Percentiles rank a stretch among this genome's conserved stretches.
Conservation (phyloP, 192 early-diverging fungal species). For the Cetraspora pellucida region DNA sequence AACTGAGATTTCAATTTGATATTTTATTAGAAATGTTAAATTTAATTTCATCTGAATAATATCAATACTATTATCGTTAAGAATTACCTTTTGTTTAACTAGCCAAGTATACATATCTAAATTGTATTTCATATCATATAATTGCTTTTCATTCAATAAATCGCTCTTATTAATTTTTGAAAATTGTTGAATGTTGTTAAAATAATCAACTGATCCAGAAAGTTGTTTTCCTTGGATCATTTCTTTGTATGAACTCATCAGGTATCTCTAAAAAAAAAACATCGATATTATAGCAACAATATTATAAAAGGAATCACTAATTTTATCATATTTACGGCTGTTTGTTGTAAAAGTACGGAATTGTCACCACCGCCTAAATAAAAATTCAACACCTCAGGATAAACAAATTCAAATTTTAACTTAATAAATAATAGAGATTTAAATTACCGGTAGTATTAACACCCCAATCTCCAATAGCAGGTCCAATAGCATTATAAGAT, state of each 20-base stretch:
- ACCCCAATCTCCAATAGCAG: slow-evolving; percentile 61
- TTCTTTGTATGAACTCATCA: slow-evolving; percentile 34
- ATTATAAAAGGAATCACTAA: neutral
- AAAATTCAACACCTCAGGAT: neutral
- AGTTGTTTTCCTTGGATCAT: slow-evolving; percentile 40
- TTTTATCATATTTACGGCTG: slow-evolving; percentile 41
- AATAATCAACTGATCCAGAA: slow-evolving; percentile 44
- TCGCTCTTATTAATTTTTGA: neutral
- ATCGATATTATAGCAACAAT: neutral
- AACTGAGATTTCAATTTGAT: neutral
- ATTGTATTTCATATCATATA: slow-evolving; percentile 41
- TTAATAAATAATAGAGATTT: neutral
- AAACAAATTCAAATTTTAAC: too few relatives aligned
- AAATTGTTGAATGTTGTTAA: slow-evolving; percentile 37
- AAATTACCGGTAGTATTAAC: slow-evolving; percentile 58
- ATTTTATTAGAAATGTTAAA: neutral
- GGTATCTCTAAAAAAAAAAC: slow-evolving; percentile 22
- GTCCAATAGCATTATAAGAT: slow-evolving; percentile 64
- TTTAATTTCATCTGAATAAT: neutral
- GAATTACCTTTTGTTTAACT: slow-evolving; percentile 42
- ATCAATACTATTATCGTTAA: neutral
- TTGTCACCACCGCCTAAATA: slow-evolving; percentile 48
- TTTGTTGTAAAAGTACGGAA: slow-evolving; percentile 50
- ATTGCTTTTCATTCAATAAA: slow-evolving; percentile 44
- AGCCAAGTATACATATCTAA: slow-evolving; percentile 48